Base-by-base conservation (phyloP, 805 yeast species). In the Pichia insulana region DNA sequence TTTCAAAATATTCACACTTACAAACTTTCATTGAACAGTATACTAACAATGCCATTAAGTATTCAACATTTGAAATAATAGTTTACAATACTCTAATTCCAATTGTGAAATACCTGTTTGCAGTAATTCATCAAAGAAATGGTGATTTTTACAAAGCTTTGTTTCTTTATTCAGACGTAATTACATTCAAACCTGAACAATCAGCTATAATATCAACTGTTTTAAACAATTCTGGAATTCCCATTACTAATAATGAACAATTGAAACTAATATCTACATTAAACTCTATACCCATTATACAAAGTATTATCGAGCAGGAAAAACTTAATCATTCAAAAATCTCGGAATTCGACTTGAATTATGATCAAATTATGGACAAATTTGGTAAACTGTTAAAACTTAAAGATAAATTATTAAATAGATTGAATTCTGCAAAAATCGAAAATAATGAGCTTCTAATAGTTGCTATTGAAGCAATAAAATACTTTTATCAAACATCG, bases 1-100 rank as follows among this genome's bases (percentile, higher is more conserved):
- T 41, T 19, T 35, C 32, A 12, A 39, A 34, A 18, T 37, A 32
- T 18, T 45, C 51, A 18, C 47, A 50, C 28, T 43, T 68, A 30
- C 54, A 56, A 32, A 51, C 56, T 11, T 71, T 70, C 46, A 58
- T 72, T 41, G 42, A 45, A 18, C 55, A 54, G 16, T 70, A 67
- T 46, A 67, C 31, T 7, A 28, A 11, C 13, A 22, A 22, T 22
- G 13, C 5, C 13, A 28, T 69, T 41, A 36, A 53, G 1, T 65
- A 67, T 40, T 58, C 68, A 2, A 58, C 59, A 2, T 70, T 65
- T 45, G 75, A 72, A 39, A 48, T 65, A 40, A 45, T 56, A n/a
- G 51, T 62, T 20, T 67, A 63, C 44, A 63, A 61, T 37, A 53
- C 56, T 20, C 43, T 71, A 17, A 44, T 68, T 4, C 68, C 74